A percentile compares a stretch with the other conserved stretches of the same genome.
phyloP scores from a whole-genome alignment of 805 yeast genomes.

The Diddensiella transvaalensis region DNA sequence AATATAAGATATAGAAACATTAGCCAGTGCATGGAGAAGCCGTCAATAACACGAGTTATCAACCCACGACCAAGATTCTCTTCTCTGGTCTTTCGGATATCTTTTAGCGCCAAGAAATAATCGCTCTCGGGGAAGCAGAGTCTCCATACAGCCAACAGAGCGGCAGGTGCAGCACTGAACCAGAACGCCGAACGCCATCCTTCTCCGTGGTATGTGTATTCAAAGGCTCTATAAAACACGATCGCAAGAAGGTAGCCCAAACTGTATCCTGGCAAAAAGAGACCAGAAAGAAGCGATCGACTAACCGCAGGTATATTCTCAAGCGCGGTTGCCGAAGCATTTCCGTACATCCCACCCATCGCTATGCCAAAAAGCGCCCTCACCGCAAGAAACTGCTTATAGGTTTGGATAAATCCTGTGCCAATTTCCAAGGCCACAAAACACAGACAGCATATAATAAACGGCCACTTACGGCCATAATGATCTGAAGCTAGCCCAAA shows the following conservation, averaged over 20 bases:
- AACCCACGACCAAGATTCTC: background rate
- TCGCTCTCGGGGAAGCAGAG: slow-evolving; percentile 56
- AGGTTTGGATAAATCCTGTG: slow-evolving; percentile 61
- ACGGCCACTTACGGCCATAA: slow-evolving; percentile 64
- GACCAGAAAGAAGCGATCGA: slow-evolving; percentile 60
- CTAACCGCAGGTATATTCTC: slow-evolving; percentile 58
- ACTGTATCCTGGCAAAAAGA: slow-evolving; percentile 79
- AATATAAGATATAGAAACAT: slow-evolving; percentile 53
- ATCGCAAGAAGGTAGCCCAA: slow-evolving; percentile 64
- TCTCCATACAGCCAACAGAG: slow-evolving; percentile 56
- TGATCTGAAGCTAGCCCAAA: slow-evolving; percentile 60
- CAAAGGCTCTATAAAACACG: slow-evolving; percentile 57
- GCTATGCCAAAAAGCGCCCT: slow-evolving; percentile 66
- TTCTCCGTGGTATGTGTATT: slow-evolving; percentile 46
- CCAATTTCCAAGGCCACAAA: slow-evolving; percentile 59
- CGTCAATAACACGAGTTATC: slow-evolving; percentile 9
- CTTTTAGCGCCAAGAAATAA: slow-evolving; percentile 37
- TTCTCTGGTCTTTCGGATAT: slow-evolving; percentile 21
- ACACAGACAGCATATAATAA: slow-evolving; percentile 46
- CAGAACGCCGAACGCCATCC: slow-evolving; percentile 69
- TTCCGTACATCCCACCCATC: slow-evolving; percentile 70
- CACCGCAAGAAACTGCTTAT: slow-evolving; percentile 53
- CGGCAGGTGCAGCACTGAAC: slow-evolving; percentile 67
- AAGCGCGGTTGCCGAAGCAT: slow-evolving; percentile 60
- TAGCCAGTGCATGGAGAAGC: slow-evolving; percentile 52